phyloP scores from a whole-genome alignment of 2,329 filamentous ascomycete species.

The Blumeriella jaapii region DNA sequence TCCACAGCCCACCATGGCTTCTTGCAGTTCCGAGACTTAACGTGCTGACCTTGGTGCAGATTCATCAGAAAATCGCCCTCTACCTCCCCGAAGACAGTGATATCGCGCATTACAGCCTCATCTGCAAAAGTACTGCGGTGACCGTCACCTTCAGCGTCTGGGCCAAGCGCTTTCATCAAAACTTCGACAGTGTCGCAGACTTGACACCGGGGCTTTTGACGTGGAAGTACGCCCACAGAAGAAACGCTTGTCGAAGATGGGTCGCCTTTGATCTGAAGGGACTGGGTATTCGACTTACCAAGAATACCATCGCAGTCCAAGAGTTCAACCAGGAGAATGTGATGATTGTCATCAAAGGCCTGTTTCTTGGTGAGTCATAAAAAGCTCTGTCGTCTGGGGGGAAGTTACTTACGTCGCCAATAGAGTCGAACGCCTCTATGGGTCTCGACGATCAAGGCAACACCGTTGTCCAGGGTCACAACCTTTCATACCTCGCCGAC shows the following conservation, averaged over 20 bases:
- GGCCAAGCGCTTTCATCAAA: conserved; percentile 32
- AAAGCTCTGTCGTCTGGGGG: not conserved
- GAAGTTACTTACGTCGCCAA: not conserved
- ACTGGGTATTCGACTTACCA: conserved; percentile 14
- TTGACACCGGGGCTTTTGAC: conserved; percentile 23
- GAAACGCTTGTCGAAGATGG: conserved; percentile 25
- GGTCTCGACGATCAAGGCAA: conserved; percentile 5
- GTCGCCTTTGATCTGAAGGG: conserved; percentile 19
- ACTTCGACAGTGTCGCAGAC: conserved; percentile 30
- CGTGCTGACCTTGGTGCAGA: conserved; percentile 13
- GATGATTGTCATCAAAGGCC: conserved; percentile 29
- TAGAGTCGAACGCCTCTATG: conserved; percentile 21
- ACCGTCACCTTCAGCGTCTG: conserved; percentile 35
- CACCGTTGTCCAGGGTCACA: conserved; percentile 27
- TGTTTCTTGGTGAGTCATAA: conserved; percentile 33
- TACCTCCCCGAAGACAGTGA: conserved; percentile 30
- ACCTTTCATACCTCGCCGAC: conserved; percentile 17
- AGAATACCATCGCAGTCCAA: conserved; percentile 7
- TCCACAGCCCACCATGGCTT: not conserved
- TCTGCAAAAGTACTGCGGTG: conserved; percentile 30
- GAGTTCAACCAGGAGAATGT: conserved; percentile 25
- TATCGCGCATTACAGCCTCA: conserved; percentile 29
- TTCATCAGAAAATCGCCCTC: conserved; percentile 23
- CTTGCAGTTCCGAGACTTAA: not conserved
- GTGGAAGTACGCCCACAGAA: conserved; percentile 25